Conservation (phyloP, 768 basidiomycete genomes). For the Serpula lacrymans region DNA sequence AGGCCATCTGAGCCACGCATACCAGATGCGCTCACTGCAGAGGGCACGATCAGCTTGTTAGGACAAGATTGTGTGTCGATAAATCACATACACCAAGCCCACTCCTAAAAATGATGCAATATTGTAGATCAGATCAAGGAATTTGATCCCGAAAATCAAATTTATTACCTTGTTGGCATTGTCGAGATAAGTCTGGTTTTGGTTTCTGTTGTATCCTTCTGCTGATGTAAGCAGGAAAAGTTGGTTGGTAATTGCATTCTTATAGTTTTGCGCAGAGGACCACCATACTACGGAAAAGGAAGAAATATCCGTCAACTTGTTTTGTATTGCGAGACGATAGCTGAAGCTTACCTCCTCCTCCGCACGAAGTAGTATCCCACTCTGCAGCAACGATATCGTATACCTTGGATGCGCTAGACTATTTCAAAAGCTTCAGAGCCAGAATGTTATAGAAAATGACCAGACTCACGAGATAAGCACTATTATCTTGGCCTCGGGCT, state of each 20-base stretch:
- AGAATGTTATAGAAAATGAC: constrained; percentile 21
- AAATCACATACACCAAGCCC: constrained; percentile 26
- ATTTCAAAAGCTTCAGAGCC: constrained; percentile 5
- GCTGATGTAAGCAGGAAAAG: constrained; percentile 53
- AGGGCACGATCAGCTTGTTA: neutral
- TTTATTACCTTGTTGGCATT: constrained; percentile 49
- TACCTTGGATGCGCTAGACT: constrained; percentile 45
- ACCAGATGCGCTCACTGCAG: constrained; percentile 23
- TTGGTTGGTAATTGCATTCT: constrained; percentile 61
- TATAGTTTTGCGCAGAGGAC: constrained; percentile 52
- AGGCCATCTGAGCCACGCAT: constrained; percentile 25
- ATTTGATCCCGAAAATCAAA: neutral
- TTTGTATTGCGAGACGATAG: neutral
- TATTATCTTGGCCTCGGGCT: constrained; percentile 29
- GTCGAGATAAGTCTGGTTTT: constrained; percentile 37
- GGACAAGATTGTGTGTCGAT: neutral
- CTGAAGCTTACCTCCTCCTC: constrained; percentile 40
- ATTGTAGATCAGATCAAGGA: too few species aligned
- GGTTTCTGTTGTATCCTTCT: constrained; percentile 36
- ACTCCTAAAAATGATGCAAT: constrained; percentile 12
- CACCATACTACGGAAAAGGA: constrained; percentile 45
- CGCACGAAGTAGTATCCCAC: constrained; percentile 50
- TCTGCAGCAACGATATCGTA: constrained; percentile 50
- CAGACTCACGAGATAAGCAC: constrained; percentile 15
- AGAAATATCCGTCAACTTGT: too few species aligned